These are phyloP conservation scores for Debaryomyces coudertii DNA, from an alignment of 1,139 yeast species.

Conservation along the genomic window DNA sequence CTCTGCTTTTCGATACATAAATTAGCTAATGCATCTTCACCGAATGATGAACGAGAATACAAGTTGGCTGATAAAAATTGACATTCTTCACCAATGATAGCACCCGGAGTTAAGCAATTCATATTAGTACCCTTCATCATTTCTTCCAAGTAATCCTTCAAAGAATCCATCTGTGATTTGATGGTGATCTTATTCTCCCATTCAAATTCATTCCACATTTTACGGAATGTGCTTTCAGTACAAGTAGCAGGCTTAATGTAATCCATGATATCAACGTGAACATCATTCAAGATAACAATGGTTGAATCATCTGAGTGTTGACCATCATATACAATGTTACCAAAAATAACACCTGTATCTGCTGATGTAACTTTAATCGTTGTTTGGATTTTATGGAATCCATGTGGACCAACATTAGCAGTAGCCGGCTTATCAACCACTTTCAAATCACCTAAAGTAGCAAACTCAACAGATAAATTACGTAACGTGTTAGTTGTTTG, in stretches of 20 bases:
- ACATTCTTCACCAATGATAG: slow-evolving; percentile 82
- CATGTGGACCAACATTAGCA: slow-evolving; percentile 95
- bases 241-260: slow-evolving; percentile 94
- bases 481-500: slow-evolving; percentile 92
- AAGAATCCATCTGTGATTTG: slow-evolving; percentile 66
- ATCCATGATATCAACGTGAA: slow-evolving; percentile 96
- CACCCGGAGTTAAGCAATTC: slow-evolving; percentile 93
- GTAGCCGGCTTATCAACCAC: slow-evolving; percentile 92
- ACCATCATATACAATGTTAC: slow-evolving; percentile 95
- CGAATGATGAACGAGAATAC: slow-evolving; percentile 91
- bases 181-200: slow-evolving; percentile 99
- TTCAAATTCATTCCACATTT: slow-evolving; percentile 99
- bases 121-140: slow-evolving; percentile 86
- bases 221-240: slow-evolving; percentile 87
- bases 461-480: slow-evolving; percentile 92
- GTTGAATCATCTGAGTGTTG: slow-evolving; percentile 90
- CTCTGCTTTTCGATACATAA: slow-evolving; percentile 84
- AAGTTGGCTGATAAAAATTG: slow-evolving; percentile 93
- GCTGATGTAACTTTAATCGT: slow-evolving; percentile 96
- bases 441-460: slow-evolving; percentile 93
- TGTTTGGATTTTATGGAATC: slow-evolving; percentile 86
- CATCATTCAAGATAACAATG: slow-evolving; percentile 90
- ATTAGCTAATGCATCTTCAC: slow-evolving; percentile 97
- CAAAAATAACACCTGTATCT: slow-evolving; percentile 96
- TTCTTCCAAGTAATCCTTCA: slow-evolving; percentile 79